These are phyloP conservation scores for Hyphopichia pseudoburtonii DNA, from an alignment of 1,139 yeast genomes.

Conservation along the genomic window DNA sequence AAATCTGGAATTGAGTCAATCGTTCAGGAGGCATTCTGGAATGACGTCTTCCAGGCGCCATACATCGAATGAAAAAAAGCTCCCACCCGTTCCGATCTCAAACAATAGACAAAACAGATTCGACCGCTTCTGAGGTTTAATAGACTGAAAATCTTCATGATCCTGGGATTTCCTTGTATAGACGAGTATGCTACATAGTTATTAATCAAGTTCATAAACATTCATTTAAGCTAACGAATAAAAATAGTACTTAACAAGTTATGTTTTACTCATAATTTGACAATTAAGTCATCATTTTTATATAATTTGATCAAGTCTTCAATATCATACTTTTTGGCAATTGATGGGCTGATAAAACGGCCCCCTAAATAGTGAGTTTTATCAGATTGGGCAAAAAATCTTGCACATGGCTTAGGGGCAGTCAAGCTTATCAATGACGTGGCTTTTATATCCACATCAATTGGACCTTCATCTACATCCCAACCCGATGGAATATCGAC, in stretches of 20 bases:
- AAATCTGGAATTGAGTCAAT: no score
- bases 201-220: no score
- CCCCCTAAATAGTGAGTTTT: slow-evolving; percentile 83
- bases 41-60: not conserved
- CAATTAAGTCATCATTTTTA: slow-evolving; percentile 38
- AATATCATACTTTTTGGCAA: slow-evolving; percentile 75
- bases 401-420: slow-evolving; percentile 90
- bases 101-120: slow-evolving; percentile 2
- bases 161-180: no score
- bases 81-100: not conserved
- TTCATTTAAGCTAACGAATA: no score
- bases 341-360: slow-evolving; percentile 63
- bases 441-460: slow-evolving; percentile 51
- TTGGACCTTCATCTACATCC: slow-evolving; percentile 91
- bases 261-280: slow-evolving; percentile 23
- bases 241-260: no score
- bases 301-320: slow-evolving; percentile 38
- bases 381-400: slow-evolving; percentile 31
- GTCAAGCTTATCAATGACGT: slow-evolving; percentile 76
- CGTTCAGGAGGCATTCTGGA: no score
- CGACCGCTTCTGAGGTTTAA: no score
- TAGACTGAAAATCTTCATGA: no score
- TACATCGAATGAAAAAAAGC: not conserved
- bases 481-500: slow-evolving; percentile 96
- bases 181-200: no score